Evolutionary conservation across 2,329 filamentous ascomycete species (phyloP), one percentile per base, ranked within the genome.

Genomic region (Cladophialophora bantiana): DNA sequence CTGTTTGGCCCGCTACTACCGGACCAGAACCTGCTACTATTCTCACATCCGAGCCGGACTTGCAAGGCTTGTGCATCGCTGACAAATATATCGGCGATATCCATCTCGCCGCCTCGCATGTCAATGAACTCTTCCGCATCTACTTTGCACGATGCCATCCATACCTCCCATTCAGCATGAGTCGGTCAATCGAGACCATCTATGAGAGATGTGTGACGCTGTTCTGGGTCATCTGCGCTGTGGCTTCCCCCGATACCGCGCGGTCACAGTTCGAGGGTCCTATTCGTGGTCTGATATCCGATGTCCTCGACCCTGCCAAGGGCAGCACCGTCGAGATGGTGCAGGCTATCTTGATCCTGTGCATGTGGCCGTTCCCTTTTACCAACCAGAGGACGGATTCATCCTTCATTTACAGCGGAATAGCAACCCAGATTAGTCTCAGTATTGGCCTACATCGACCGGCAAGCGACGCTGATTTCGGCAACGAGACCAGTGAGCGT

Each of bases 331-430:
- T 70, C 45, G 67, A 73, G 55, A 61, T 68, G 31, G 70, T 74
- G 9, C 72, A 73, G 38, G 65, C 72, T 9, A 64, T 74, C 6
- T 53, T 71, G 36, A 65, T 74, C 18, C 20, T 73, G 31, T 73
- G 67, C 48, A 66, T 71, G 67, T 74, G 73, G 73, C 73, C 73
- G 13, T 70, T 73, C 56, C 72, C 73, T 2, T 72, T 72, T 10
- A 66, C 62, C 20, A 70, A 67, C 10, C 59, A 71, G 4, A 67
- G 60, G 2, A 62, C 62, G 1, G 73, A 74, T 50, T 63, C 60
- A 7, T 71, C 71, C 1, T 62, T 67, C 34, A 62, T 69, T 6
- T 62, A 73, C 15, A 57, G 70, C 9, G 70, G 68, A 13, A 54
- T 70, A 2, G 71, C 72, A 1, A 68, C 68, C n/a, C 69, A 69